Conservation (phyloP, 2,329 filamentous ascomycete genomes). For the Fonsecaea pugnacius region DNA sequence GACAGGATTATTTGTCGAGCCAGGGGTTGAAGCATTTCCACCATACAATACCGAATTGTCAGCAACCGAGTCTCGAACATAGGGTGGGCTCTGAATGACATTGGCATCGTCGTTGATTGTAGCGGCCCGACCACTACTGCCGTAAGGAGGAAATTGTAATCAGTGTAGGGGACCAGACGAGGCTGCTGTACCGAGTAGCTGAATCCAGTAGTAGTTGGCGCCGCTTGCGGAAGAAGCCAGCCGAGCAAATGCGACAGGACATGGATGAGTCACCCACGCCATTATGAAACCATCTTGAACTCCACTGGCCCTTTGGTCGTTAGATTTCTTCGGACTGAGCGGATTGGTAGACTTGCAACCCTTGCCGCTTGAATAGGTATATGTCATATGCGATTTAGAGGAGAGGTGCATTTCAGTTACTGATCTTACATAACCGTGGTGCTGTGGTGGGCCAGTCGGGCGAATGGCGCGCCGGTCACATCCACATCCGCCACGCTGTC, state of each 20-base stretch:
- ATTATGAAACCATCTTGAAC: not conserved
- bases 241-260: not conserved
- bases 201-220: slow-evolving; percentile 4
- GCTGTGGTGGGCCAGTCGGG: not conserved
- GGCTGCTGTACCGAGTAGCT: not conserved
- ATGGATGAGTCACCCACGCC: slow-evolving; percentile 12
- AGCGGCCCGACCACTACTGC: slow-evolving; percentile 13
- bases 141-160: not conserved
- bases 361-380: slow-evolving; percentile 3
- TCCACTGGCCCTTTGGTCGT: not conserved
- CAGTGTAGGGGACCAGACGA: not conserved
- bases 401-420: not conserved
- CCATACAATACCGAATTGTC: slow-evolving; percentile 15
- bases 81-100: not conserved
- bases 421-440: slow-evolving; percentile 1
- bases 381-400: not conserved
- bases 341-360: not conserved
- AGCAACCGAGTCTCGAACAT: slow-evolving; percentile 11
- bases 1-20: not conserved
- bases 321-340: not conserved
- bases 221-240: not conserved
- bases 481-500: not conserved
- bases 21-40: slow-evolving; percentile 4
- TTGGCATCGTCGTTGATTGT: not conserved
- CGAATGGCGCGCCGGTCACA: not conserved